A percentile compares a stretch with the other conserved stretches of the same genome.
Conservation (phyloP, 768 basidiomycete genomes). For the Paxillus involutus region DNA sequence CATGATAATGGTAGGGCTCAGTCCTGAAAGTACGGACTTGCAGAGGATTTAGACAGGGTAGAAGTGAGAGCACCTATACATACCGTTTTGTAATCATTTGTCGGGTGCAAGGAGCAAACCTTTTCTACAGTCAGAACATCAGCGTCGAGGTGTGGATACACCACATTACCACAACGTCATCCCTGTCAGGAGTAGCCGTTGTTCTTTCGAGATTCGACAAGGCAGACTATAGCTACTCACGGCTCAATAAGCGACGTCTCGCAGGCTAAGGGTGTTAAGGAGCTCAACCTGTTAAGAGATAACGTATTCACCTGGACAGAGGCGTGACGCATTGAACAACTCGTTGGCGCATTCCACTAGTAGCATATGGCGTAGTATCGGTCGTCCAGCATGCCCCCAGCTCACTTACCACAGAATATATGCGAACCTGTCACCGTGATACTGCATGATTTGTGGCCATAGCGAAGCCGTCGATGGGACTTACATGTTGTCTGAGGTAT, state of each 20-base stretch:
- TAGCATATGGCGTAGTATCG: not conserved
- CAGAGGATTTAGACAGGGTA: not conserved
- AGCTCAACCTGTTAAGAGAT: not conserved
- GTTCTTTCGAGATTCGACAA: not conserved
- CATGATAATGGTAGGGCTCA: conserved; percentile 71
- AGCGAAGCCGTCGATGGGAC: conserved; percentile 12
- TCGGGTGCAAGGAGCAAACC: conserved; percentile 82
- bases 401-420: conserved; percentile 71
- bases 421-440: conserved; percentile 60
- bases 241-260: conserved; percentile 80
- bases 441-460: not conserved
- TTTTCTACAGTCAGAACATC: conserved; percentile 26
- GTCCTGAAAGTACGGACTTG: conserved; percentile 82
- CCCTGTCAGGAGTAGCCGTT: conserved; percentile 9
- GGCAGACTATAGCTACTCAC: conserved; percentile 38
- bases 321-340: conserved; percentile 70
- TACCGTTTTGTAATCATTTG: conserved; percentile 91
- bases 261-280: conserved; percentile 53
- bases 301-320: conserved; percentile 64
- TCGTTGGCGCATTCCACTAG: conserved; percentile 85
- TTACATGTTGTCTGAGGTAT: conserved; percentile 53
- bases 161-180: conserved; percentile 59
- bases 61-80: conserved; percentile 33
- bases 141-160: not conserved
- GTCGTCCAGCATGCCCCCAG: not conserved